Percentiles rank a stretch among this genome's conserved stretches.
Conservation (phyloP, 495 filamentous ascomycete genomes). For the Neurospora sp. region DNA sequence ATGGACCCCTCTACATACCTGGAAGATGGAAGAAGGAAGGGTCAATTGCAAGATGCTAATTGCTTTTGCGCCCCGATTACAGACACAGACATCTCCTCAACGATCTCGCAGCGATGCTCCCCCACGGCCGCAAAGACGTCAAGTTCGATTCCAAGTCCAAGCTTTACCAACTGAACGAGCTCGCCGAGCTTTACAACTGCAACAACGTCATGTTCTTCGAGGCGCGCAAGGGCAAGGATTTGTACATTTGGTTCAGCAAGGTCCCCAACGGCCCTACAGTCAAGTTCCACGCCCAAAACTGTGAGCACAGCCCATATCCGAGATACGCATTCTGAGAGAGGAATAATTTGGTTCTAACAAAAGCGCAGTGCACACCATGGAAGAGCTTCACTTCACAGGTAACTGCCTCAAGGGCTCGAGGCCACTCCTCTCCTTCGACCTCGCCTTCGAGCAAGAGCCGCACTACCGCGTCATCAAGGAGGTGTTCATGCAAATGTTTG, state of each 20-base stretch:
- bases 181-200: slow-evolving; percentile 96
- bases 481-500: slow-evolving; percentile 84
- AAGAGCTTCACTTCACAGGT: slow-evolving; percentile 90
- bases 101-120: slow-evolving; percentile 80
- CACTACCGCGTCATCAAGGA: slow-evolving; percentile 70
- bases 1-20: neutral
- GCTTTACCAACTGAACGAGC: slow-evolving; percentile 85
- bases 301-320: slow-evolving; percentile 12
- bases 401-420: slow-evolving; percentile 93
- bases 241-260: slow-evolving; percentile 90
- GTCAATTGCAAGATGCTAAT: slow-evolving; percentile 2
- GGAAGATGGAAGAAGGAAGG: neutral
- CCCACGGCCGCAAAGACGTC: slow-evolving; percentile 85
- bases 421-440: slow-evolving; percentile 91
- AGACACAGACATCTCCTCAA: slow-evolving; percentile 90
- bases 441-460: slow-evolving; percentile 65
- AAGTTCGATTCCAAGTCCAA: slow-evolving; percentile 96
- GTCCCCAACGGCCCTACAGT: slow-evolving; percentile 92
- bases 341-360: slow-evolving; percentile 3
- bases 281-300: slow-evolving; percentile 71
- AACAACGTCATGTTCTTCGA: slow-evolving; percentile 98
- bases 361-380: slow-evolving; percentile 73
- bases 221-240: slow-evolving; percentile 85
- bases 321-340: neutral
- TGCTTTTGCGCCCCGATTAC: neutral